A percentile compares a stretch with the other conserved stretches of the same genome.
These are phyloP conservation scores for Yamadazyma sp. DNA, from an alignment of 805 yeast species.

Conservation along the genomic window DNA sequence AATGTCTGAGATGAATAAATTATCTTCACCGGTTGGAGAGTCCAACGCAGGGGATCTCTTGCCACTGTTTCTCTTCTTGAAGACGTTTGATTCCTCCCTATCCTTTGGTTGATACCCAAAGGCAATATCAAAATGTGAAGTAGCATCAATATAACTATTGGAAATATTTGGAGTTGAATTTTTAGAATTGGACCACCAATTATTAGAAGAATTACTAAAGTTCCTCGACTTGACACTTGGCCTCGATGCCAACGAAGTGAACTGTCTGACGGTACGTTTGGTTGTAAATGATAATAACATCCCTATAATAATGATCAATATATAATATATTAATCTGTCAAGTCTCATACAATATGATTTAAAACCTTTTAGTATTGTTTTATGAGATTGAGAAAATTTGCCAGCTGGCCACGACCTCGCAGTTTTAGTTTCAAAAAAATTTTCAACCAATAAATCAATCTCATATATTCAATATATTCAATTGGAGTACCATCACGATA, in stretches of 20 bases:
- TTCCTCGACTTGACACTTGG: conserved; percentile 8
- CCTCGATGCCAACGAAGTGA: conserved; percentile 2
- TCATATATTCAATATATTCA: no score
- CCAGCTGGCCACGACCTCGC: no score
- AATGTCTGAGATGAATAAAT: conserved; percentile 51
- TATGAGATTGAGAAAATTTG: no score
- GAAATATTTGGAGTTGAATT: conserved; percentile 10
- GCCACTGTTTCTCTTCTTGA: conserved; percentile 26
- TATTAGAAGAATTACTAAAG: conserved; percentile 19
- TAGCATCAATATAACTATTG: conserved; percentile 7
- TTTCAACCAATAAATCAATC: conserved; percentile 6
- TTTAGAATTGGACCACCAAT: conserved; percentile 14
- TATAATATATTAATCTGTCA: conserved; percentile 4
- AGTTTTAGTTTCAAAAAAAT: no score
- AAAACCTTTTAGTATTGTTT: no score
- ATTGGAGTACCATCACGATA: no score
- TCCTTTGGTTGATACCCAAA: conserved; percentile 77
- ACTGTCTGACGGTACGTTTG: conserved; percentile 2
- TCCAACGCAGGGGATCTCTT: conserved; percentile 37
- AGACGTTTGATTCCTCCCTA: conserved; percentile 49
- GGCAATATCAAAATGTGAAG: conserved; percentile 47
- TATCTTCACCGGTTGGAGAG: conserved; percentile 72
- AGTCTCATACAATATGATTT: no score
- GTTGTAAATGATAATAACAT: conserved; percentile 11
- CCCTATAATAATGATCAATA: conserved; percentile 9